Percentiles rank a stretch among this genome's conserved stretches.
phyloP scores from a whole-genome alignment of 345 rosid genomes.

The Salix dunnii region DNA sequence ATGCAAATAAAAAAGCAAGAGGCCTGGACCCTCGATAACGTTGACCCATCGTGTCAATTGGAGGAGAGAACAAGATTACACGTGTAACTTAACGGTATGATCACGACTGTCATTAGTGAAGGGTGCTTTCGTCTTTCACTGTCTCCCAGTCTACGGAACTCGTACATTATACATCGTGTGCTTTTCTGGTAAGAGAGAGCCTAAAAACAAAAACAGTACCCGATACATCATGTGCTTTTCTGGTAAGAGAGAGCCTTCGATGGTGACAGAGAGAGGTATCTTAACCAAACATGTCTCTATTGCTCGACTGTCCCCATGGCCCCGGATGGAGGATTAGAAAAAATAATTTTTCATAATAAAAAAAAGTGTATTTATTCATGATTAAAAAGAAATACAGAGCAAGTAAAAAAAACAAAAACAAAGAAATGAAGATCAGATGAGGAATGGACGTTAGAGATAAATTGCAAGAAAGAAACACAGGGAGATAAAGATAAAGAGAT shows the following conservation, averaged over 20 bases:
- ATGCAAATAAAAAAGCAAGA: too few relatives aligned
- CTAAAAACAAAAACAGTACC: too few relatives aligned
- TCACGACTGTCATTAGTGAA: neutral
- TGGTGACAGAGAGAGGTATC: neutral
- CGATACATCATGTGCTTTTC: neutral
- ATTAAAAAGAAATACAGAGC: neutral
- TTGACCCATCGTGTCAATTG: too few relatives aligned
- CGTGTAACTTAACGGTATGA: too few relatives aligned
- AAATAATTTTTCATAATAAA: neutral
- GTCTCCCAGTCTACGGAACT: neutral
- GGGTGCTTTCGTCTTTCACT: neutral
- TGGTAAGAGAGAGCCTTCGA: neutral
- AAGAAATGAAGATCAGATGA: constrained; percentile 18
- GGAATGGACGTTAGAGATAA: constrained; percentile 29
- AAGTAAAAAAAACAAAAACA: neutral
- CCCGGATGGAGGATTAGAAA: neutral
- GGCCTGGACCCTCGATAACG: too few relatives aligned
- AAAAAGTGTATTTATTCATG: neutral
- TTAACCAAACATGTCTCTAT: neutral
- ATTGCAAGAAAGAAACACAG: neutral
- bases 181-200: too few relatives aligned
- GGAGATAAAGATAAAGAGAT: neutral
- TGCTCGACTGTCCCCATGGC: neutral
- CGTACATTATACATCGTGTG: too few relatives aligned
- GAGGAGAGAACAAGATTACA: too few relatives aligned